Base-by-base conservation (phyloP, 768 basidiomycete species). In the Lactarius vividus region DNA sequence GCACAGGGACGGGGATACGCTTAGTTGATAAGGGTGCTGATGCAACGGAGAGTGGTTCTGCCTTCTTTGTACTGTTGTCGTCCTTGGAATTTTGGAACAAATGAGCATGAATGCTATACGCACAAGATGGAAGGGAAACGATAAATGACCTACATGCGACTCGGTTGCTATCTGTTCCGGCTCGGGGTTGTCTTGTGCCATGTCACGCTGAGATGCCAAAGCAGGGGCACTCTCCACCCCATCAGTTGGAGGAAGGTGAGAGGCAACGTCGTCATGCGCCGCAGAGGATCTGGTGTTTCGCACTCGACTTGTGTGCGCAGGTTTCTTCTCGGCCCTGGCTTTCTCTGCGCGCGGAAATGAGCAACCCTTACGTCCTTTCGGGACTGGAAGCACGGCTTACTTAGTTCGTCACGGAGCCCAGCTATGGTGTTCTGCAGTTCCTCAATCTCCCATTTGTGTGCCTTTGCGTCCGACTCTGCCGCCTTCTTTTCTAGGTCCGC, bases 321-420 rank as follows among this genome's bases (percentile, higher is more conserved):
- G 82, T 81, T 70, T 81, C 82, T 4, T 83, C 79, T 63, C 79
- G 75, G 11, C 81, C 85, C 87, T 66, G 2, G 18, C 33, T 31
- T 29, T 63, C 69, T 49, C 73, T 69, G 20, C 9, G 54, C 31
- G 62, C 40, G 61, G 39, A 39, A 64, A 61, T 61, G 40, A 35
- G 57, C 31, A 31, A 31, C 53, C 8, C 29, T 18, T 9, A n/a
- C 16, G 16, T 23, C 23, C 39, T 33, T 53, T 29, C 58, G 13
- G 26, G 49, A 23, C n/a, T 23, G 13, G 37, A 53, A 53, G 68
- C 33, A 44, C 0, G 26, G 75, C 80, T 20, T 67, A 88, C 91
- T 84, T 15, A 92, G 77, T 72, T 92, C 87, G 15, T 75, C 71
- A 62, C 82, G 81, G 35, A 92, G 78, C 20, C 74, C 76, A 11